phyloP scores from a whole-genome alignment of 192 early-diverging fungal genomes.

The Backusella luteola region DNA sequence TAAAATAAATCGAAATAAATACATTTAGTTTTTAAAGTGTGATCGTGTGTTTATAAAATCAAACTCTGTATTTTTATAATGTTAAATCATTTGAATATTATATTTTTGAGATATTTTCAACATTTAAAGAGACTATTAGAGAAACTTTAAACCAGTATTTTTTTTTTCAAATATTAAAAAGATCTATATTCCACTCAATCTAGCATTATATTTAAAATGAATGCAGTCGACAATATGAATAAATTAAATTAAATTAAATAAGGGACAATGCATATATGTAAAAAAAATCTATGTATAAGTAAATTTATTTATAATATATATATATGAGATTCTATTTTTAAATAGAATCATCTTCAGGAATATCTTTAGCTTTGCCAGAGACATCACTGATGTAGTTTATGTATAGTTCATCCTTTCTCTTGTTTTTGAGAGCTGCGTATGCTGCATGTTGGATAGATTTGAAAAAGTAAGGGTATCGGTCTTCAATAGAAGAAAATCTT shows the following conservation, averaged over 20 bases:
- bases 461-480: slow-evolving; percentile 32
- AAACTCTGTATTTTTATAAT: no score
- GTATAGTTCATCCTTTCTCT: background rate
- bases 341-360: background rate
- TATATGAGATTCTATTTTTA: background rate
- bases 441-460: slow-evolving; percentile 27
- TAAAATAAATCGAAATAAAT: background rate
- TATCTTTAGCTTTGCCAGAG: background rate
- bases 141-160: no score
- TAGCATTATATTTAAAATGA: background rate
- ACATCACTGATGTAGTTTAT: background rate
- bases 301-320: background rate
- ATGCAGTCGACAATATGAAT: background rate
- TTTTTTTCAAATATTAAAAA: no score
- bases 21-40: no score
- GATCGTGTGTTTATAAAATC: no score
- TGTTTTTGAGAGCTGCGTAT: slow-evolving; percentile 16
- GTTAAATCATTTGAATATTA: no score
- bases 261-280: background rate
- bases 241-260: background rate
- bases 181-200: no score
- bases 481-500: slow-evolving; percentile 18
- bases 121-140: no score
- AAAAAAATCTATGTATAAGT: background rate
- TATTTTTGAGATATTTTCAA: no score